Conservation (phyloP, 2,329 filamentous ascomycete genomes). For the Ascochyta koolunga region DNA sequence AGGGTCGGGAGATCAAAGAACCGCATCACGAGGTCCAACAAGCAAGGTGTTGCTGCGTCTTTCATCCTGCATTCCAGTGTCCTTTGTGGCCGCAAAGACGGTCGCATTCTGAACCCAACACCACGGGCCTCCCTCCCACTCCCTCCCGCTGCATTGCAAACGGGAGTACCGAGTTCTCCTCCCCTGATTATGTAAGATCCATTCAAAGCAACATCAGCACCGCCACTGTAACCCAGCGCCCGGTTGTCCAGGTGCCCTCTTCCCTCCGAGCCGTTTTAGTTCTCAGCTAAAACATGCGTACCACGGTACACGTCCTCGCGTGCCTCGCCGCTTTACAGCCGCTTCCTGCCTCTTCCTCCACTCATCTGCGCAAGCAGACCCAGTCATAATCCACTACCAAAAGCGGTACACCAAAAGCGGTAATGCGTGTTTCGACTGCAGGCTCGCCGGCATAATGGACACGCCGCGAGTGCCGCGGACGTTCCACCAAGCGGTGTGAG, state of each 20-base stretch:
- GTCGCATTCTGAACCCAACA: constrained; percentile 10
- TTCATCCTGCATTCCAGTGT: constrained; percentile 8
- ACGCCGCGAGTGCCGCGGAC: constrained; percentile 10
- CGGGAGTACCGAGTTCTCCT: constrained; percentile 2
- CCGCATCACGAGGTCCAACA: background rate
- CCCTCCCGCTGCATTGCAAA: constrained; percentile 11
- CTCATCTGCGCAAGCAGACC: constrained; percentile 2
- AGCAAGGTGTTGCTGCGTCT: background rate
- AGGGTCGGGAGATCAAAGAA: background rate
- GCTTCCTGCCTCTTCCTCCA: constrained; percentile 1
- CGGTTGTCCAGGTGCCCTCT: constrained; percentile 3
- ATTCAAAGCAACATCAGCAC: background rate
- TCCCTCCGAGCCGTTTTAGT: background rate
- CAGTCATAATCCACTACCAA: background rate
- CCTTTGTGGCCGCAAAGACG: constrained; percentile 4
- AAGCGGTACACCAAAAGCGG: constrained; percentile 6
- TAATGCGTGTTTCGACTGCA: background rate
- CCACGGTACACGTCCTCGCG: constrained; percentile 11
- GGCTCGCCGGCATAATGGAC: constrained; percentile 5
- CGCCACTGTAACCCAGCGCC: constrained; percentile 1
- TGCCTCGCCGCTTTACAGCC: constrained; percentile 16
- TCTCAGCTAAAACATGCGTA: constrained; percentile 14
- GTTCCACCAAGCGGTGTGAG: constrained; percentile 1
- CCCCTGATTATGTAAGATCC: constrained; percentile 1
- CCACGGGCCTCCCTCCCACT: constrained; percentile 8